Percentiles rank a stretch among this genome's conserved stretches.
Evolutionary conservation across 1,284 basidiomycete genomes (phyloP).

Genomic region (Singerocomus rubriflavus): DNA sequence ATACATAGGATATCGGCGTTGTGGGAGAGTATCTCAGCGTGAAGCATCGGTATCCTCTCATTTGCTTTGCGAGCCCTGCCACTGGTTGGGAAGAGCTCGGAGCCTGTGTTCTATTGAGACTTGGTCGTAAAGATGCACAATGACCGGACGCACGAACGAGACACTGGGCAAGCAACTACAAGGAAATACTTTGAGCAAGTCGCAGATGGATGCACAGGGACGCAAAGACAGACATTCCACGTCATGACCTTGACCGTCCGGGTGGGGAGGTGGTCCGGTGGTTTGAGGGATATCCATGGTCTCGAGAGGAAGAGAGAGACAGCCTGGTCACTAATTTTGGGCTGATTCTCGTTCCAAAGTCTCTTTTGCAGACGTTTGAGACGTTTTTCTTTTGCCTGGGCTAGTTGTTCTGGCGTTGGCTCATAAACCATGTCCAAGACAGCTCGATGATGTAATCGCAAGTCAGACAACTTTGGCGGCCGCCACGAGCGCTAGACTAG

Average conservation of each 20-base stretch:
- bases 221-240: conserved; percentile 66
- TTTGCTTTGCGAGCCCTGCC: conserved; percentile 70
- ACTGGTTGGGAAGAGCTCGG: conserved; percentile 81
- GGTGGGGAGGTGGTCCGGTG: conserved; percentile 4
- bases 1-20: conserved; percentile 78
- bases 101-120: conserved; percentile 45
- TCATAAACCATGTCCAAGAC: conserved; percentile 12
- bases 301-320: conserved; percentile 42
- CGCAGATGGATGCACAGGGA: conserved; percentile 3
- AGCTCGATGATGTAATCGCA: conserved; percentile 27
- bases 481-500: background rate
- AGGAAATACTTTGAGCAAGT: conserved; percentile 14
- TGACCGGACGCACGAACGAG: conserved; percentile 63
- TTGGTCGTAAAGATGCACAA: background rate
- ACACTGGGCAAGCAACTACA: conserved; percentile 71
- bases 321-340: background rate
- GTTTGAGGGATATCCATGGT: conserved; percentile 47
- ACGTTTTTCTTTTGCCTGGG: conserved; percentile 45
- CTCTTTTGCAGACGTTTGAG: conserved; percentile 48
- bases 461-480: background rate
- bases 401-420: conserved; percentile 55
- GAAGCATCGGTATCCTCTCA: conserved; percentile 73
- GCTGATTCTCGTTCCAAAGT: conserved; percentile 2
- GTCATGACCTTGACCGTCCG: conserved; percentile 56
- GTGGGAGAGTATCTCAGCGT: conserved; percentile 66